Conservation (phyloP, 768 basidiomycete species). For the Cystobasidium onofrii region DNA sequence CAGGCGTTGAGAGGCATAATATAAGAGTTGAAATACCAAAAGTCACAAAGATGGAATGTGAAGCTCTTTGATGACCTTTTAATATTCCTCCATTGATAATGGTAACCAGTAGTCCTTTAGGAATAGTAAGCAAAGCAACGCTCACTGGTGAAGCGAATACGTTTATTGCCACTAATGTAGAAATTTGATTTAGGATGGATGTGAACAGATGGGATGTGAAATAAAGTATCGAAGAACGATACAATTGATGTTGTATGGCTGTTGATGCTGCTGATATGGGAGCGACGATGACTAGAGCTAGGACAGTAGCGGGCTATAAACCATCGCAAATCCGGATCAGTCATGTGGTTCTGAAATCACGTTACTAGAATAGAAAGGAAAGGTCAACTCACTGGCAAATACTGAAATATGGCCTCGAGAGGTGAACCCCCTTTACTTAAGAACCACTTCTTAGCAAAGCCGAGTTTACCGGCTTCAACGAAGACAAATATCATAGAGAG, state of each 20-base stretch:
- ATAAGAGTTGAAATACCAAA: background rate
- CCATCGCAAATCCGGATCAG: background rate
- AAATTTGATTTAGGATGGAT: background rate
- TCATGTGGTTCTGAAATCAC: background rate
- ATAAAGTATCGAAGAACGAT: background rate
- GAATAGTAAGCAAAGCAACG: conserved; percentile 1
- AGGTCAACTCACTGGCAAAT: background rate
- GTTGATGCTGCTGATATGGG: background rate
- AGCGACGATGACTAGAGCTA: background rate
- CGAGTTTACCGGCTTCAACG: conserved; percentile 5
- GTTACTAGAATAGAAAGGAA: background rate
- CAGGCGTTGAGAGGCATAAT: background rate
- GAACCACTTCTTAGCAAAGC: conserved; percentile 5
- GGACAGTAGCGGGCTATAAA: background rate
- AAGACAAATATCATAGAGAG: background rate
- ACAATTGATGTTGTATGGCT: background rate
- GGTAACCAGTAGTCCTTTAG: background rate
- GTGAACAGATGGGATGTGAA: background rate
- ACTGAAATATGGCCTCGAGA: conserved; percentile 6
- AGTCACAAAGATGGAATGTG: background rate
- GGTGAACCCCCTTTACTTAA: background rate
- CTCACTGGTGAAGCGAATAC: background rate
- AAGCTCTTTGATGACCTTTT: conserved; percentile 1
- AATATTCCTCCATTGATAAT: background rate
- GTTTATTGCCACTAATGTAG: background rate